Base-by-base conservation (phyloP, 805 yeast species). In the Debaryomyces prosopidis region DNA sequence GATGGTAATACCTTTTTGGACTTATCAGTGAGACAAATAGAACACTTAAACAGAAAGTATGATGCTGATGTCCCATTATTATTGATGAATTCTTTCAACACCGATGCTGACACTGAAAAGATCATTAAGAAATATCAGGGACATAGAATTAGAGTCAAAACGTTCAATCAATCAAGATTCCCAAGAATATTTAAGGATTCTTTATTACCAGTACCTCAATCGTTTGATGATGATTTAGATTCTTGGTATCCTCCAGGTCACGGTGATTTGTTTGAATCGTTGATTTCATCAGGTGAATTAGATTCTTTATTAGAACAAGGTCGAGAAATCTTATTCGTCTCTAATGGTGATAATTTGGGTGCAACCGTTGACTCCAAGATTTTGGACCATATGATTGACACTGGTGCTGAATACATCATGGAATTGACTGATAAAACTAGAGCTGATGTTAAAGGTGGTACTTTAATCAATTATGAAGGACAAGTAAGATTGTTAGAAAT, bases 231-330 rank as follows among this genome's bases (percentile, higher is more conserved):
- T 60, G 76, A 77, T 36, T 77, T 87, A 57, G 92, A 89, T 59
- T 77, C 87, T 46, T 94, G 99, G 99, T 94, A 94, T 66, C 99
- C 99, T 41, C 99, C 99, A n/a, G 99, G 99, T 43, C 99, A 94
- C 69, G 99, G 99, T 72, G 99, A 94, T 72, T 75, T 94, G 67
- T 94, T 91, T 57, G 99, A 94, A 74, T 76, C 94, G 17, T 76
- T 94, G 62, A 84, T 87, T 48, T 82, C 88, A 46, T 85, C 96
- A 10, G 99, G 99, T 49, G 94, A 92, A 63, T 79, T 94, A 54
- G 98, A 94, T 64, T 82, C 86, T 50, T 79, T 94, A 53, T 76
- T 94, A 52, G 89, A 85, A 43, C 92, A 89, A 64, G 99, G 99
- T 57, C 89, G 94, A 76, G 99, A 94, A 74, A 77, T 89, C 50